Evolutionary conservation across 345 rosid genomes (phyloP).

Genomic region (Citrus reticulata): DNA sequence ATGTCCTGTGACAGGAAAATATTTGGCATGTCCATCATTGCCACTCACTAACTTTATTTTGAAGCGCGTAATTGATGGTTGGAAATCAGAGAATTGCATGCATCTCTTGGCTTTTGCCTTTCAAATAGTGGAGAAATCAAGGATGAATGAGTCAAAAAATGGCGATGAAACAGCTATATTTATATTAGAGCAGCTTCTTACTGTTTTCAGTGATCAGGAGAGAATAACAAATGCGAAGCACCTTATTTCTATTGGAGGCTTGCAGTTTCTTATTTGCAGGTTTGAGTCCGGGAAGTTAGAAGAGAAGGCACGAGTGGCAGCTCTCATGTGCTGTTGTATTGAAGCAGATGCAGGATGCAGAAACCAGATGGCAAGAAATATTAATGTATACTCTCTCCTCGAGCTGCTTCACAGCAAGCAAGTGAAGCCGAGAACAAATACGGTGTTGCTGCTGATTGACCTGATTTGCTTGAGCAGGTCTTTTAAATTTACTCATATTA

Average conservation of each 20-base stretch:
- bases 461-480: constrained; percentile 54
- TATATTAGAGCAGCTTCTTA: constrained; percentile 43
- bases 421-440: constrained; percentile 32
- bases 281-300: constrained; percentile 30
- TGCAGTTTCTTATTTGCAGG: constrained; percentile 43
- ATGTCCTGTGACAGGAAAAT: constrained; percentile 58
- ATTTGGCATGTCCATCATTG: constrained; percentile 31
- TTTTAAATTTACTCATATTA: neutral
- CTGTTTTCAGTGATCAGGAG: constrained; percentile 31
- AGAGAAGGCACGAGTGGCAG: constrained; percentile 33
- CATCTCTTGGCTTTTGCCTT: constrained; percentile 28
- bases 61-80: constrained; percentile 42
- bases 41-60: constrained; percentile 51
- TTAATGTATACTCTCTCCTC: constrained; percentile 33
- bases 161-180: constrained; percentile 27
- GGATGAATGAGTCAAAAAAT: constrained; percentile 4
- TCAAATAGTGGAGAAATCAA: constrained; percentile 13
- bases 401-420: constrained; percentile 44
- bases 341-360: constrained; percentile 53
- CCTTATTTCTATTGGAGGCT: constrained; percentile 46
- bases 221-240: constrained; percentile 36
- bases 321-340: constrained; percentile 40
- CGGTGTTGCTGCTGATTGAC: constrained; percentile 39
- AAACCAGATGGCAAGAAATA: constrained; percentile 31
- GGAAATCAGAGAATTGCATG: constrained; percentile 38